A percentile compares a stretch with the other conserved stretches of the same genome.
These are phyloP conservation scores for Entomortierella lignicola DNA, from an alignment of 192 early-diverging fungal species.

Conservation along the genomic window DNA sequence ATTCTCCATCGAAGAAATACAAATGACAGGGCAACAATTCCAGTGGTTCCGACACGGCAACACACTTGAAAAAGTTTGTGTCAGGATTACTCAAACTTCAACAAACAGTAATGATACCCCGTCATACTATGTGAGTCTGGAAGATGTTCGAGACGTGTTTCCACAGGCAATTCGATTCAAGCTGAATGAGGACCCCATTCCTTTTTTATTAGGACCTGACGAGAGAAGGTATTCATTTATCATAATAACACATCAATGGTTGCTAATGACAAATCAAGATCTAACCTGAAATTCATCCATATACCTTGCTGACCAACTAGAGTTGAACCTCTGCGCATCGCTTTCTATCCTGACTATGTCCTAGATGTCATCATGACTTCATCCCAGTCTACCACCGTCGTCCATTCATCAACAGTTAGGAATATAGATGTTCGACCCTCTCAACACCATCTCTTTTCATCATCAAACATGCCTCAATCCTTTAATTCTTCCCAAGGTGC, in stretches of 20 bases:
- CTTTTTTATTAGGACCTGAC: neutral
- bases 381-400: neutral
- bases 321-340: neutral
- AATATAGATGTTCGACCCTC: neutral
- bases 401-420: no score
- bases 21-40: neutral
- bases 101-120: neutral
- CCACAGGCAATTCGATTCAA: neutral
- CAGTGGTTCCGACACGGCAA: neutral
- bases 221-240: neutral
- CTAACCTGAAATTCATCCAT: neutral
- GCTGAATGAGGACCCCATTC: neutral
- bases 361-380: neutral
- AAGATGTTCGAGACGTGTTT: neutral
- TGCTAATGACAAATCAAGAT: neutral
- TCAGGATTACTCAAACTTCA: neutral
- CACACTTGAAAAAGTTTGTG: neutral
- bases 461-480: neutral
- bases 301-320: neutral
- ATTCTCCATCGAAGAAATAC: no score
- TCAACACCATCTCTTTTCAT: neutral
- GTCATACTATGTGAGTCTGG: neutral
- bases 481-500: neutral
- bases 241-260: neutral
- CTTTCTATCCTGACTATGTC: neutral